Base-by-base conservation (phyloP, 225 moss, liverwort and hornwort genomes). In the Physcomitrellopsis africana region DNA sequence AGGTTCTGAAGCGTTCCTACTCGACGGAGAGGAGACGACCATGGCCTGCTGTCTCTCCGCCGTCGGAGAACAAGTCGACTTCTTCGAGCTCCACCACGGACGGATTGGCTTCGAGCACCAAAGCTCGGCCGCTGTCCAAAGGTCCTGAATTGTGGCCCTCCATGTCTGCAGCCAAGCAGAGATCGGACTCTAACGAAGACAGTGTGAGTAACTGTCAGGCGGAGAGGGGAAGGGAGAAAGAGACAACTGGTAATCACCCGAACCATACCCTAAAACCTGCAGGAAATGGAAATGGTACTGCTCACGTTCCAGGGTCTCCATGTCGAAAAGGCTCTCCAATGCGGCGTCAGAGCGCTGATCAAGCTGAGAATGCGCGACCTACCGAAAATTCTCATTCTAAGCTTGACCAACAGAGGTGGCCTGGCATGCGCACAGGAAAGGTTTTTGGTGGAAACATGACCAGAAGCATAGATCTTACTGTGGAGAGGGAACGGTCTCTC, bases 341-440 rank as follows among this genome's bases (percentile, higher is more conserved):
- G 89, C 88, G 96, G 65, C 89, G 96, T 23, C 94, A 89, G 78
- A 89, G 91, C 75, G 72, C 77, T 1, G 96, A 96, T 76, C 96
- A 92, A 64, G 67, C 81, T 5, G 96, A 96, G 79, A 96, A 94
- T 79, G 85, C 89, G 44, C 84, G 96, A 10, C 96, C 94, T 1
- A 60, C 72, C 47, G 94, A 94, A 53, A 89, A 92, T 80, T 85
- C 69, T 4, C 85, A 91, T 45, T 60, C 73, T 42, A 92, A 90
- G 62, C 89, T 92, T 13, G 96, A 96, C 24, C 92, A 92, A 26
- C 96, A 96, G 74, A 74, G 92, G 78, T 96, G 96, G 96, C 96
- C 96, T 9, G 92, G 94, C 41, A 96, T 91, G 86, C 92, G 89
- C 84, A 90, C 88, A 49, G 96, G 92, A 51, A 96, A 91, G 82